A percentile compares a stretch with the other conserved stretches of the same genome.
Conservation (phyloP, 2,329 filamentous ascomycete genomes). For the Nemania sp. region DNA sequence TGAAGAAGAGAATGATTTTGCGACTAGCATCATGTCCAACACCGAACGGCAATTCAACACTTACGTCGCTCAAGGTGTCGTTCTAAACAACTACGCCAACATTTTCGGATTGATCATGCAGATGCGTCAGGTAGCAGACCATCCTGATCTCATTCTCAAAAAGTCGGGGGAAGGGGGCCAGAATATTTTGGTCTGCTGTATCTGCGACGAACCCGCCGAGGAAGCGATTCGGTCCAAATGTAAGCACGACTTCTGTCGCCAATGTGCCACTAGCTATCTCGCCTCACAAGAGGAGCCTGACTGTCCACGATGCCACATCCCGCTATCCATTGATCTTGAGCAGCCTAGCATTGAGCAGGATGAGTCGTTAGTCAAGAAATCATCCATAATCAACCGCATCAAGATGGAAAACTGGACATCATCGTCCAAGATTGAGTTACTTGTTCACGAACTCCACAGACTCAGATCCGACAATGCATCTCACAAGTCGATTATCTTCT, state of each 20-base stretch:
- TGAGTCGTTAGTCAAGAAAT: slow-evolving; percentile 87
- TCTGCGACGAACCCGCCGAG: slow-evolving; percentile 96
- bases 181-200: slow-evolving; percentile 90
- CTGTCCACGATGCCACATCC: slow-evolving; percentile 93
- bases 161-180: slow-evolving; percentile 88
- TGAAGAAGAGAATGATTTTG: slow-evolving; percentile 95
- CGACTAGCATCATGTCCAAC: slow-evolving; percentile 93
- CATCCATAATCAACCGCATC: slow-evolving; percentile 97
- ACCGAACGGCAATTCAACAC: slow-evolving; percentile 91
- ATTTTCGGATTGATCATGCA: slow-evolving; percentile 99
- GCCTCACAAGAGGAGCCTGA: slow-evolving; percentile 80
- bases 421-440: slow-evolving; percentile 96
- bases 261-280: slow-evolving; percentile 84
- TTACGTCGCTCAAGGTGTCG: slow-evolving; percentile 92
- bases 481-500: slow-evolving; percentile 97
- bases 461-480: slow-evolving; percentile 92
- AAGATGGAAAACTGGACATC: slow-evolving; percentile 99
- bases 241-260: slow-evolving; percentile 90
- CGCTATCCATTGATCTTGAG: slow-evolving; percentile 89
- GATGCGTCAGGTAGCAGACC: slow-evolving; percentile 97
- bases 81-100: slow-evolving; percentile 98
- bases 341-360: slow-evolving; percentile 96
- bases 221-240: slow-evolving; percentile 93
- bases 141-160: slow-evolving; percentile 92
- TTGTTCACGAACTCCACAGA: slow-evolving; percentile 93